A percentile compares a stretch with the other conserved stretches of the same genome.
These are phyloP conservation scores for Trypanosoma melophagium DNA, from an alignment of 208 protist species.

Conservation along the genomic window DNA sequence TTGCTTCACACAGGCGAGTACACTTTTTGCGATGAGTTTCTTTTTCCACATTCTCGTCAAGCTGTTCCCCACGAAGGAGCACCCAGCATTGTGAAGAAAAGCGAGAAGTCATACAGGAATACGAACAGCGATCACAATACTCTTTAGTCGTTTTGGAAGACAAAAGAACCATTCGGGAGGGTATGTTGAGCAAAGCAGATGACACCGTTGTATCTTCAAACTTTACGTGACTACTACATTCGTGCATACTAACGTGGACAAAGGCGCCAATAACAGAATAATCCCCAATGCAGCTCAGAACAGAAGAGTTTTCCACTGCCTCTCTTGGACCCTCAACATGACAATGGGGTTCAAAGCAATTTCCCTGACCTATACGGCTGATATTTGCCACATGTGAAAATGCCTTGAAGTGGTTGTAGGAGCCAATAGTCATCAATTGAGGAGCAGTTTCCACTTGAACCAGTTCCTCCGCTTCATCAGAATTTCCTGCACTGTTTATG, in stretches of 20 bases:
- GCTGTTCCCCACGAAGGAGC: constrained; percentile 7
- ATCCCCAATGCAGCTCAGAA: constrained; percentile 1
- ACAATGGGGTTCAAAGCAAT: constrained; percentile 37
- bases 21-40: constrained; percentile 16
- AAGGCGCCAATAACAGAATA: constrained; percentile 37
- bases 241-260: not conserved
- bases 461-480: not conserved
- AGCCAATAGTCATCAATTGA: constrained; percentile 15
- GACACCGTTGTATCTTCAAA: not conserved
- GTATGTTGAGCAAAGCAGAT: not conserved
- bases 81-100: constrained; percentile 13
- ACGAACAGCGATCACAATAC: not conserved
- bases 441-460: not conserved
- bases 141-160: not conserved
- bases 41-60: constrained; percentile 15
- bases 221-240: not conserved
- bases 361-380: constrained; percentile 28
- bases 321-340: constrained; percentile 7
- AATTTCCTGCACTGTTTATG: constrained; percentile 8
- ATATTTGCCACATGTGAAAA: constrained; percentile 28
- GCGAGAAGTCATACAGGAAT: not conserved
- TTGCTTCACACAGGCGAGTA: not conserved
- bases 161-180: constrained; percentile 6
- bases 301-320: not conserved
- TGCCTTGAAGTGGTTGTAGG: constrained; percentile 53